phyloP scores from a whole-genome alignment of 257 asterid species.

The Fraxinus americana region DNA sequence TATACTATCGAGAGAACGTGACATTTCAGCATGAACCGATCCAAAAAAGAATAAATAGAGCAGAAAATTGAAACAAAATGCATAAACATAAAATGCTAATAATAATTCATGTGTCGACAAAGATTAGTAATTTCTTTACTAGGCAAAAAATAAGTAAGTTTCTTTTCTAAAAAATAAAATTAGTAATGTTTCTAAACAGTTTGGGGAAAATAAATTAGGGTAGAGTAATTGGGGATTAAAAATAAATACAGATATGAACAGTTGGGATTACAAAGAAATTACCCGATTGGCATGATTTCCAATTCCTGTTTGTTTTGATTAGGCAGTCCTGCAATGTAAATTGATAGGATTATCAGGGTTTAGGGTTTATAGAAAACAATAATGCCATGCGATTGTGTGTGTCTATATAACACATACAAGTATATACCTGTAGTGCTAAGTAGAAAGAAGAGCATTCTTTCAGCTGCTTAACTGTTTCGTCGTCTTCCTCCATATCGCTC shows the following conservation, averaged over 20 bases:
- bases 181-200: not conserved
- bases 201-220: not conserved
- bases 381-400: not conserved
- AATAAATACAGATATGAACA: not conserved
- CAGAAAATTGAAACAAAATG: not conserved
- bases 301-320: constrained; percentile 53
- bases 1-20: not conserved
- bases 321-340: constrained; percentile 62
- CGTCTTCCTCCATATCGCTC: constrained; percentile 63
- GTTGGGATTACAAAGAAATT: not conserved
- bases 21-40: no score
- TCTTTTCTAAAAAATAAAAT: not conserved
- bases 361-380: constrained; percentile 26
- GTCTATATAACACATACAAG: not conserved
- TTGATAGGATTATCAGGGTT: constrained; percentile 11
- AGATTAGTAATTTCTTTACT: no score
- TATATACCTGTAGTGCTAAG: constrained; percentile 65
- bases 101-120: not conserved
- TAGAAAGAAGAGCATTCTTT: constrained; percentile 70
- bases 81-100: not conserved
- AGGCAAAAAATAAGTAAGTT: no score
- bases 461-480: constrained; percentile 74
- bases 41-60: not conserved
- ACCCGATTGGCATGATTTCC: constrained; percentile 83
- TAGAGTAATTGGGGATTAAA: not conserved